Conservation (phyloP, 805 yeast species). For the Candida corydali region DNA sequence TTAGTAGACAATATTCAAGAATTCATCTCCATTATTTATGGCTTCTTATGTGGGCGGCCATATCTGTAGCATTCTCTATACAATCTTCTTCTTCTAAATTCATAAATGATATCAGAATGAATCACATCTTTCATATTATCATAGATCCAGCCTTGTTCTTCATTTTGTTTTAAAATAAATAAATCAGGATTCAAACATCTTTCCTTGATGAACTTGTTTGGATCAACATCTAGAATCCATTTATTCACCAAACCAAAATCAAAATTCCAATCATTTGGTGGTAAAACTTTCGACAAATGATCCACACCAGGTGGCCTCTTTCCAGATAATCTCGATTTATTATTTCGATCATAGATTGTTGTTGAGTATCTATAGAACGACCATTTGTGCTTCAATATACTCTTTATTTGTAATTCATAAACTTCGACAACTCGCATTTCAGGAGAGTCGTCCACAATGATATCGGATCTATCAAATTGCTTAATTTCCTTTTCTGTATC, state of each 20-base stretch:
- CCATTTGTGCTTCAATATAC: slow-evolving; percentile 60
- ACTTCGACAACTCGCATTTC: slow-evolving; percentile 64
- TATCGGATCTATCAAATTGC: slow-evolving; percentile 40
- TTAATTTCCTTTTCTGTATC: slow-evolving; percentile 20
- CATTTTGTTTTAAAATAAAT: slow-evolving; percentile 21
- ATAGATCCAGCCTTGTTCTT: slow-evolving; percentile 49
- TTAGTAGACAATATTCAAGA: not conserved
- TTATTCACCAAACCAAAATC: slow-evolving; percentile 45
- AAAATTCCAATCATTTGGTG: slow-evolving; percentile 76
- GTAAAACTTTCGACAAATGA: slow-evolving; percentile 48
- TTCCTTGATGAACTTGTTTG: slow-evolving; percentile 48
- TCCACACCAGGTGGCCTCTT: slow-evolving; percentile 65
- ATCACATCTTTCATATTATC: slow-evolving; percentile 22
- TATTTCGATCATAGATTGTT: slow-evolving; percentile 49
- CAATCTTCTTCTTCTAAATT: slow-evolving; percentile 57
- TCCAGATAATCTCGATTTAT: slow-evolving; percentile 35
- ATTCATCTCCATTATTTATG: slow-evolving; percentile 2
- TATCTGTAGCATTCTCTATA: slow-evolving; percentile 50
- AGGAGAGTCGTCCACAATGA: slow-evolving; percentile 69
- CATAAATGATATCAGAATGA: slow-evolving; percentile 32
- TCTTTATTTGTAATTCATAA: slow-evolving; percentile 69
- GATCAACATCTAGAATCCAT: slow-evolving; percentile 64
- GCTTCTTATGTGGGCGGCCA: slow-evolving; percentile 17
- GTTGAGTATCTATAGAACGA: slow-evolving; percentile 54
- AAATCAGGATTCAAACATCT: slow-evolving; percentile 29